Base-by-base conservation (phyloP, 1,284 basidiomycete genomes). In the Boletus smithii region DNA sequence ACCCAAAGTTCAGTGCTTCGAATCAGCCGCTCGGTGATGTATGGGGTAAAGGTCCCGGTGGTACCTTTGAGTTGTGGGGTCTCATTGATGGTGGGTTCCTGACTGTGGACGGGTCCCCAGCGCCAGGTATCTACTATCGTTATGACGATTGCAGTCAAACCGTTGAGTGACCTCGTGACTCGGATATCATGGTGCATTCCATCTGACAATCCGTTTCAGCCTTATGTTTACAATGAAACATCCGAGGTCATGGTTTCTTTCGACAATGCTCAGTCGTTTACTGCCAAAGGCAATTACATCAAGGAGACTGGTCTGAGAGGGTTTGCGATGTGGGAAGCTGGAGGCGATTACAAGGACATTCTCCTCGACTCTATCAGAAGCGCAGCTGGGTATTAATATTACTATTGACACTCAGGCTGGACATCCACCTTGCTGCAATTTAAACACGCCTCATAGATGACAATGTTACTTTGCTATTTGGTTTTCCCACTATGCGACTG, bases 241-340 rank as follows among this genome's bases (percentile, higher is more conserved):
- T 47, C 46, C 9, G 27, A 69, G 39, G 67, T 71, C 23, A 66
- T 69, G 64, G 54, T 71, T 16, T 63, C 66, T 1, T 71, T 61
- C 39, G 66, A 70, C 46, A 57, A 70, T 47, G 59, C 69, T n/a
- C 48, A 55, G 56, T 74, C 80, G 0, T 81, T 81, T 54, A 58
- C 70, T 22, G 76, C 74, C 30, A 84, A 84, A 63, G 82, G 80
- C 8, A 55, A 61, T 2, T 81, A 71, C 60, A 76, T 82, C 56
- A 67, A 68, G 49, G 53, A 62, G 7, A 62, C 53, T 17, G 71
- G 72, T 14, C 60, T 81, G 23, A 69, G 69, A 43, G 80, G 80
- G 4, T 81, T 80, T 53, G 68, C 76, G 6, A 74, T 27, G 62
- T 81, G 78, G 77, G 75, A 82, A 58, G 72, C 75, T 42, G 79